Conservation (phyloP, 306 rosid genomes). For the Oxytropis ochrocephala region DNA sequence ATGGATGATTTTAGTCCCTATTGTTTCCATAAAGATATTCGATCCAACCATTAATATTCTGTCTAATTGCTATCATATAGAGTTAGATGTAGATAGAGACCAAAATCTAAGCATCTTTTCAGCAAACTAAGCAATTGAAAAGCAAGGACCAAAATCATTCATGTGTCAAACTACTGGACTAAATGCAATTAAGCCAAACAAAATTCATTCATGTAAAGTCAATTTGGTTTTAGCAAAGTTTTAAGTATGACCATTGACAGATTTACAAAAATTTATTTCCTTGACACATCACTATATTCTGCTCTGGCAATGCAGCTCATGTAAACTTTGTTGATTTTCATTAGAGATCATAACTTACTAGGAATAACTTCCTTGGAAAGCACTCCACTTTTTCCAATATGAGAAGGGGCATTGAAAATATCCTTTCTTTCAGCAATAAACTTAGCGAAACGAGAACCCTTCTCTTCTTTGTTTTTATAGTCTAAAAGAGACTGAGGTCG, state of each 20-base stretch:
- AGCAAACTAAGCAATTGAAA: no score
- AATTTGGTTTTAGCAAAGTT: background rate
- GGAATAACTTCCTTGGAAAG: conserved; percentile 31
- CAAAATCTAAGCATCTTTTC: no score
- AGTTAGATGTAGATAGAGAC: no score
- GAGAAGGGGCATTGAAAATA: conserved; percentile 35
- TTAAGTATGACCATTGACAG: background rate
- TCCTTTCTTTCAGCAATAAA: conserved; percentile 69
- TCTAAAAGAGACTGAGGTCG: conserved; percentile 34
- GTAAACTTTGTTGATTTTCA: background rate
- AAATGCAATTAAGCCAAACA: background rate
- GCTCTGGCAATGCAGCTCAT: background rate
- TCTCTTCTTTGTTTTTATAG: conserved; percentile 36
- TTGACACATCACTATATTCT: background rate
- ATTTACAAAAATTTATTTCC: background rate
- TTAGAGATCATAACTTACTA: conserved; percentile 64
- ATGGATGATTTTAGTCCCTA: no score
- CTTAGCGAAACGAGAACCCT: conserved; percentile 77
- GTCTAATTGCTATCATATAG: no score
- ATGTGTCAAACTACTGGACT: no score
- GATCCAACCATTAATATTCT: no score
- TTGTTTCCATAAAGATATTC: no score
- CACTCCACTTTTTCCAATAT: conserved; percentile 30
- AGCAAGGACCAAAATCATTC: no score
- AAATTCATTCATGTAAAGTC: background rate